Base-by-base conservation (phyloP, 495 filamentous ascomycete species). In the Hypomontagnella submonticulosa region DNA sequence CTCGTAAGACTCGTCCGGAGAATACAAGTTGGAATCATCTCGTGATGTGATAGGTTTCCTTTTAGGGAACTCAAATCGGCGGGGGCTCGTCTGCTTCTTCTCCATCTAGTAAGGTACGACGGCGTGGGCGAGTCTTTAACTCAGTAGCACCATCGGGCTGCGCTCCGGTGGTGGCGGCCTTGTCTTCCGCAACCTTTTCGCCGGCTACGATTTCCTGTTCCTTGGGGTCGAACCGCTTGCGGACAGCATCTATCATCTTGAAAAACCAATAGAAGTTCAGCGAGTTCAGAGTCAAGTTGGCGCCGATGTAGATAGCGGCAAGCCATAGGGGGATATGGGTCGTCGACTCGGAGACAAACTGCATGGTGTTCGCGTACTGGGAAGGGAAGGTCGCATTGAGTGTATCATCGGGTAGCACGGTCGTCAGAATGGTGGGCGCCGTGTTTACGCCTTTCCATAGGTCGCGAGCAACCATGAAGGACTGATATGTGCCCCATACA, bases 181-280 rank as follows among this genome's bases (percentile, higher is more conserved):
- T 20, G 12, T 57, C 51, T 19, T 55, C 32, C 16, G 0, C 27
- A 8, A 19, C 23, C 60, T 67, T 49, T 73, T 75, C 54, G 71
- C 10, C 37, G 15, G 18, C 44, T 1, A 63, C 19, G 15, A 15
- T 68, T 46, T 69, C 69, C 23, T 71, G 68, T 41, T 70, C 73
- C 49, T 75, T 77, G n/a, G 86, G 83, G n/a, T 89, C 84, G 75
- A 99, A 99, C 18, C 95, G 83, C 81, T 95, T 96, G 62, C 89
- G 79, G 12, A 99, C 88, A 19, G 95, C 92, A 64, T 90, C 85
- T 60, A 99, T 91, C 95, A 99, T 99, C 83, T 94, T 95, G 59
- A 88, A 87, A 76, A 97, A 98, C 95, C 95, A 99, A 79, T 88
- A 93, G 75, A 92, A 93, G 77, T 99, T 99, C 44, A 99, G 79